A percentile compares a stretch with the other conserved stretches of the same genome.
Evolutionary conservation across 148 eudicot genomes (phyloP).

Genomic region (Pharnaceum exiguum): DNA sequence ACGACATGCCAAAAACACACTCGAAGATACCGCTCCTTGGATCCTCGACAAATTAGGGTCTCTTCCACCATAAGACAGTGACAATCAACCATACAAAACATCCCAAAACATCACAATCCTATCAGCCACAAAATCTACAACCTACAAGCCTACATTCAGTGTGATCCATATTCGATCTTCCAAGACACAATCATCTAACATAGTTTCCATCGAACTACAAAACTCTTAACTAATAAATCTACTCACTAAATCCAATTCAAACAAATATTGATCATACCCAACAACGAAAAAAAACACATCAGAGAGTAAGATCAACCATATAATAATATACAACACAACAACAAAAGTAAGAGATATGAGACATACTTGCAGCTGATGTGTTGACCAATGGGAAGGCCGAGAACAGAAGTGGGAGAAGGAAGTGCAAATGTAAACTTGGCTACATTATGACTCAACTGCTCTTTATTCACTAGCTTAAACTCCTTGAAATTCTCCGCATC

Average conservation of each 20-base stretch:
- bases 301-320: background rate
- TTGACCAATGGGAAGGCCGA: slow-evolving; percentile 95
- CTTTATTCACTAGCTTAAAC: slow-evolving; percentile 73
- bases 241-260: too few species aligned
- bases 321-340: background rate
- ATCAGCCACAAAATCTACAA: too few species aligned
- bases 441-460: slow-evolving; percentile 85
- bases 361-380: slow-evolving; percentile 88
- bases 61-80: too few species aligned
- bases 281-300: background rate
- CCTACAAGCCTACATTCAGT: too few species aligned
- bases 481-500: slow-evolving; percentile 83
- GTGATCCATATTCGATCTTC: background rate
- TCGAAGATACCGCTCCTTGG: too few species aligned
- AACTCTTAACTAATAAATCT: background rate
- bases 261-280: background rate
- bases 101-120: too few species aligned
- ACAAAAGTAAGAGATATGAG: background rate
- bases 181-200: background rate
- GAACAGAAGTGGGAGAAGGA: slow-evolving; percentile 76
- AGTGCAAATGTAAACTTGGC: slow-evolving; percentile 83
- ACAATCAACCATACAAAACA: too few species aligned
- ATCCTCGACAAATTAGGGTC: too few species aligned
- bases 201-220: background rate
- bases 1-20: too few species aligned